Evolutionary conservation across 768 basidiomycete genomes (phyloP).

Genomic region (Boletus edulis): DNA sequence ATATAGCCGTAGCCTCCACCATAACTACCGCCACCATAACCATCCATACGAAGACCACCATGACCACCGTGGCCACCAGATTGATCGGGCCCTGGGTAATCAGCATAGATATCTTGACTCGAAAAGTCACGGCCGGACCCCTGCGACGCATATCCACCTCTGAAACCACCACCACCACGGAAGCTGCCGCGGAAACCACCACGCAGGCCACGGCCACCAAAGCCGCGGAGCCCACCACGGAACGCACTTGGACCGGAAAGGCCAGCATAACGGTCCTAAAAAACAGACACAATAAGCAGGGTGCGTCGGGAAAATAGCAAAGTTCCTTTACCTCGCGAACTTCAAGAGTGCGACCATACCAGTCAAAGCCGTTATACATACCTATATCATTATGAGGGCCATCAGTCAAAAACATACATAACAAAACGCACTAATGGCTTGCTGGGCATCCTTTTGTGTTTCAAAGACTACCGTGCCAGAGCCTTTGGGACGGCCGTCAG

Average conservation of each 20-base stretch:
- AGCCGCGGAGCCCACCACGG: constrained; percentile 57
- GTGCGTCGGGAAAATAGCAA: not conserved
- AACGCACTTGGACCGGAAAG: constrained; percentile 63
- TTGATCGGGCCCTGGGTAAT: constrained; percentile 88
- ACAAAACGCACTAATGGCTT: constrained; percentile 76
- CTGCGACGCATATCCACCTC: constrained; percentile 52
- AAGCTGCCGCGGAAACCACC: constrained; percentile 36
- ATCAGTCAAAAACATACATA: not conserved
- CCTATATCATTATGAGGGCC: constrained; percentile 40
- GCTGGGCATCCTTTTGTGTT: constrained; percentile 83
- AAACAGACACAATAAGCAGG: not conserved
- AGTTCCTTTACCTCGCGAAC: constrained; percentile 76
- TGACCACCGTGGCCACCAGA: constrained; percentile 35
- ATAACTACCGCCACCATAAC: constrained; percentile 40
- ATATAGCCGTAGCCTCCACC: constrained; percentile 40
- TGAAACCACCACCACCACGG: constrained; percentile 47
- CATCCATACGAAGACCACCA: constrained; percentile 36
- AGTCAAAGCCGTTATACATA: constrained; percentile 97
- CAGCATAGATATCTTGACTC: constrained; percentile 87
- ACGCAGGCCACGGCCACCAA: constrained; percentile 35
- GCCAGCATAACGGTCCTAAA: constrained; percentile 84
- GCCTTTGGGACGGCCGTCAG: constrained; percentile 91
- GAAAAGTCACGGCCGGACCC: constrained; percentile 70
- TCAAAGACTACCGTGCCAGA: constrained; percentile 98
- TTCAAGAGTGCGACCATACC: constrained; percentile 94